phyloP scores from a whole-genome alignment of 164 flowering plant genomes.

The Protea cynaroides region DNA sequence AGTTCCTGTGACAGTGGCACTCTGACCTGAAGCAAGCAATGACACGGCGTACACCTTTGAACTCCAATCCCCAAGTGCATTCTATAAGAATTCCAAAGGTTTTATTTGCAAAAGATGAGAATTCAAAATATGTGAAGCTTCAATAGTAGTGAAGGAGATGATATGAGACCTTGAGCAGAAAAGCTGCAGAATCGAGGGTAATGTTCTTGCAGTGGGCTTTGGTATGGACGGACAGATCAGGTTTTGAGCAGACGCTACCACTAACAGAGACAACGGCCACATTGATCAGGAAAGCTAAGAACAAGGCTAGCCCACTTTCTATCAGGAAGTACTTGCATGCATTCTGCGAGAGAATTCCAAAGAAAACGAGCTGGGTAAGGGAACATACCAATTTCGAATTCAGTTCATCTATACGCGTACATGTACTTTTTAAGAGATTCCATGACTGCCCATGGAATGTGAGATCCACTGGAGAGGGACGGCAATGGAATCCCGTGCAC shows the following conservation, averaged over 20 bases:
- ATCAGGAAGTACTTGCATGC: conserved; percentile 16
- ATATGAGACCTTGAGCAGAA: conserved; percentile 16
- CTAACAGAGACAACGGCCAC: conserved; percentile 16
- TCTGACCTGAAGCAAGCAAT: conserved; percentile 17
- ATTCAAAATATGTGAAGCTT: too few species aligned
- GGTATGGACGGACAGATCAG: neutral
- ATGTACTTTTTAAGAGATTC: too few species aligned
- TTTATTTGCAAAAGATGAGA: too few species aligned
- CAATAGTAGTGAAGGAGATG: neutral
- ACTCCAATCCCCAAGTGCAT: conserved; percentile 9
- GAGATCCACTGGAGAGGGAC: too few species aligned
- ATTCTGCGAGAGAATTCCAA: neutral
- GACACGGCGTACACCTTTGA: conserved; percentile 12
- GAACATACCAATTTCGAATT: too few species aligned
- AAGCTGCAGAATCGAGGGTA: conserved; percentile 16
- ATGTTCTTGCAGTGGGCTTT: conserved; percentile 5
- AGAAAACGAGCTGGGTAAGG: too few species aligned
- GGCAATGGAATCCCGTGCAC: too few species aligned
- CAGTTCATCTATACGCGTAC: too few species aligned
- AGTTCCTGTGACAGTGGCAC: conserved; percentile 15
- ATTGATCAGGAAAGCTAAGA: conserved; percentile 18
- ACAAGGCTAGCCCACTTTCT: conserved; percentile 19
- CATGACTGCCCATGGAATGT: too few species aligned
- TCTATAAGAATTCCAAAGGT: too few species aligned
- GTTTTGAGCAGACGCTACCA: conserved; percentile 10